A percentile compares a stretch with the other conserved stretches of the same genome.
phyloP scores from a whole-genome alignment of 2,329 filamentous ascomycete genomes.

The Amesomyces nigricolor region DNA sequence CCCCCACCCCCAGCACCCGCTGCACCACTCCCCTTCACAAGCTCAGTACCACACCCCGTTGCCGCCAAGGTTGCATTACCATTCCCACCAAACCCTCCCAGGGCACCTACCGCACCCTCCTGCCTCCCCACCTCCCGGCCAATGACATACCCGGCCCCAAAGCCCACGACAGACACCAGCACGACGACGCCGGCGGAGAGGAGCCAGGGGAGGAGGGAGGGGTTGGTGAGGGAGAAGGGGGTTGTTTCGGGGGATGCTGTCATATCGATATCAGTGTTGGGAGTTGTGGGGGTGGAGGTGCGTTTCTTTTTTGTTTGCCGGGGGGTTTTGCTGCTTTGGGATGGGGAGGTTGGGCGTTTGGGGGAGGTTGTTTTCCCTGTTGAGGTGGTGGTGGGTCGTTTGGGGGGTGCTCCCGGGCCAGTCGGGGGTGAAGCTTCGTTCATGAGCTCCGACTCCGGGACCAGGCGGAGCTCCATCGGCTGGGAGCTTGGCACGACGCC shows the following conservation, averaged over 20 bases:
- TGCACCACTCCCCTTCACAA: conserved; percentile 40
- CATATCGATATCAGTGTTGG: conserved; percentile 12
- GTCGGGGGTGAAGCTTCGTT: conserved; percentile 23
- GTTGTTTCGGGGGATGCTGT: not conserved
- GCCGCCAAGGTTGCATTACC: conserved; percentile 34
- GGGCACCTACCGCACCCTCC: conserved; percentile 39
- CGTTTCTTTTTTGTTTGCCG: conserved; percentile 56
- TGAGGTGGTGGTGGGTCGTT: conserved; percentile 2
- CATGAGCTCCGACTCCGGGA: conserved; percentile 56
- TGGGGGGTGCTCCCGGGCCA: not conserved
- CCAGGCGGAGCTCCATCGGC: conserved; percentile 53
- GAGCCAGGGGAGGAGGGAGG: conserved; percentile 59
- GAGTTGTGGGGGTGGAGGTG: conserved; percentile 33
- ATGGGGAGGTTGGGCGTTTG: conserved; percentile 26
- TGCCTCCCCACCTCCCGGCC: conserved; percentile 61
- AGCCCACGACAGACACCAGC: conserved; percentile 61
- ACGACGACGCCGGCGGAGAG: conserved; percentile 63
- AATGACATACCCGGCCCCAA: conserved; percentile 63
- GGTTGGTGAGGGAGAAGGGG: conserved; percentile 42
- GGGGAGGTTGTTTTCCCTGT: conserved; percentile 31
- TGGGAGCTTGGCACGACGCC: conserved; percentile 44
- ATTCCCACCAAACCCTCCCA: conserved; percentile 28
- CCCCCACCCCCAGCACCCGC: not conserved
- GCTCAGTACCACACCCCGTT: conserved; percentile 48
- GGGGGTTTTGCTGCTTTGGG: conserved; percentile 34